A percentile compares a stretch with the other conserved stretches of the same genome.
These are phyloP conservation scores for Trametes polyzona DNA, from an alignment of 1,284 basidiomycete species.

Conservation along the genomic window DNA sequence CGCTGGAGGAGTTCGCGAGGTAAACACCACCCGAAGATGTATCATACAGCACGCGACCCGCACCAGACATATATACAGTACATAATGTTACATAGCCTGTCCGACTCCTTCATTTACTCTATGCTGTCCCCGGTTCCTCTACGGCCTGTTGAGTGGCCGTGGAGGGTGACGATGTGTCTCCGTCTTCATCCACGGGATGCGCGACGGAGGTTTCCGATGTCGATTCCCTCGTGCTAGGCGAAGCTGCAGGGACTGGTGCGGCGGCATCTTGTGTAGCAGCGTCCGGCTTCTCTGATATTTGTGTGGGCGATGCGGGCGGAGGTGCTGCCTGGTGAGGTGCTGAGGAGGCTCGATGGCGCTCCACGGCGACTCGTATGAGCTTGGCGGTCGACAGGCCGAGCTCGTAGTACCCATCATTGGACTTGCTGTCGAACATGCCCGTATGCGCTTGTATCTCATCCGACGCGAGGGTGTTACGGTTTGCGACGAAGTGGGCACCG, in stretches of 20 bases:
- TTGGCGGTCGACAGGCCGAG: conserved; percentile 73
- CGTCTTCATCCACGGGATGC: too few species aligned
- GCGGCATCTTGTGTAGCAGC: background rate
- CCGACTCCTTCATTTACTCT: background rate
- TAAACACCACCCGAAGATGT: conserved; percentile 20
- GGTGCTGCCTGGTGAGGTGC: background rate
- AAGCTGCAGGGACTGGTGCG: too few species aligned
- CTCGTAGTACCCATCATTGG: conserved; percentile 91
- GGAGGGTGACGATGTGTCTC: background rate
- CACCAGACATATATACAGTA: conserved; percentile 17
- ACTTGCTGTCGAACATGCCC: conserved; percentile 83
- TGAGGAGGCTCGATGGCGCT: conserved; percentile 3
- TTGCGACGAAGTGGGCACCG: conserved; percentile 60
- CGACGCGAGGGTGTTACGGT: conserved; percentile 65
- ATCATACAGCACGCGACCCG: conserved; percentile 12
- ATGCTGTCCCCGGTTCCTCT: background rate
- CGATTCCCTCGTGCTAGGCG: too few species aligned
- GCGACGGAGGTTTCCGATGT: too few species aligned
- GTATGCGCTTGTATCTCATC: conserved; percentile 91
- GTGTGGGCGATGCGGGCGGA: background rate
- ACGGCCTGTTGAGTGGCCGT: background rate
- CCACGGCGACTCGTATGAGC: conserved; percentile 59
- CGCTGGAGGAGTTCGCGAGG: conserved; percentile 46
- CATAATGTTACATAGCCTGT: conserved; percentile 18
- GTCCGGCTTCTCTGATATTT: background rate